phyloP scores from a whole-genome alignment of 169 alveolate species.

The Eimeria tenella region DNA sequence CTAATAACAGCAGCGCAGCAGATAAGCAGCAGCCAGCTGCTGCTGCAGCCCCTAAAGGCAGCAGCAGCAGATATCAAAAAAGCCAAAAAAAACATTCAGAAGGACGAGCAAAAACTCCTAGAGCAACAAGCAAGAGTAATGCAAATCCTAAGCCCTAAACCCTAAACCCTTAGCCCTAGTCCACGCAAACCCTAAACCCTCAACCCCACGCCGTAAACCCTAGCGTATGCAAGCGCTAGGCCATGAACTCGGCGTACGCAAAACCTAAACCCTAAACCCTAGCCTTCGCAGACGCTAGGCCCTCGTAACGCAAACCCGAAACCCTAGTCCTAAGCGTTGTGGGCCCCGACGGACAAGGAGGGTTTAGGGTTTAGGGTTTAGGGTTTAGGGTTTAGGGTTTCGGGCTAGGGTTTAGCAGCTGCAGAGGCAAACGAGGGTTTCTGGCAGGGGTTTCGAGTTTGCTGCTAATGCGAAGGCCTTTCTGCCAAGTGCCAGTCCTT shows the following conservation, averaged over 20 bases:
- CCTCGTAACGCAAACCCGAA: background rate
- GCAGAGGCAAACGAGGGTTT: background rate
- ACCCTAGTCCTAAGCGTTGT: too few relatives aligned
- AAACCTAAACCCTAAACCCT: background rate
- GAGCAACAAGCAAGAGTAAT: background rate
- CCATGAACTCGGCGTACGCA: too few relatives aligned
- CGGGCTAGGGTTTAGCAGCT: background rate
- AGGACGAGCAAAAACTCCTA: background rate
- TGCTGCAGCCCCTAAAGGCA: background rate
- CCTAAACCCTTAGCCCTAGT: too few relatives aligned
- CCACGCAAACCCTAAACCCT: too few relatives aligned
- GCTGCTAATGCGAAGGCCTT: background rate
- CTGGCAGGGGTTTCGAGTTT: background rate
- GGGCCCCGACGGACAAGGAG: background rate
- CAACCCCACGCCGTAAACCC: too few relatives aligned
- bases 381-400: constrained; percentile 26
- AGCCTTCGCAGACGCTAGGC: background rate
- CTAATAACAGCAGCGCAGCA: background rate
- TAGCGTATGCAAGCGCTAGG: too few relatives aligned
- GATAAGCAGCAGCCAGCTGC: background rate
- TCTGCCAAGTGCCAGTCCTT: background rate
- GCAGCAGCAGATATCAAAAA: background rate
- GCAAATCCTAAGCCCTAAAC: background rate
- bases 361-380: constrained; percentile 7
- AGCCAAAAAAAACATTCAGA: background rate